Evolutionary conservation across 1,139 yeast genomes (phyloP).

Genomic region (Candida mesenterica): DNA sequence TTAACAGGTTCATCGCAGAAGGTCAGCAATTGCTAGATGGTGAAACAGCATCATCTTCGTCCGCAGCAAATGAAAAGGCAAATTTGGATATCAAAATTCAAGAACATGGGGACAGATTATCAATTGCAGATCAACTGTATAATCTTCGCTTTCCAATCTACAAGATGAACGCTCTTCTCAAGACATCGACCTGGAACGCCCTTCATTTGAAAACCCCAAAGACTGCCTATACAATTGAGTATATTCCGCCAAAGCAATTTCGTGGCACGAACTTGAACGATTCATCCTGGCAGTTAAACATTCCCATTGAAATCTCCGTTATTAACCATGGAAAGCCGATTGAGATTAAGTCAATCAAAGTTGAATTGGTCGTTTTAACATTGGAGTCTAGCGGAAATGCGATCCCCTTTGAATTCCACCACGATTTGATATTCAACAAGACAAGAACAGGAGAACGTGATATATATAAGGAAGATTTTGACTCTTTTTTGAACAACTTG

Average conservation of each 20-base stretch:
- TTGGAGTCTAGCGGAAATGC: constrained; percentile 17
- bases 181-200: constrained; percentile 20
- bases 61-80: too few species aligned
- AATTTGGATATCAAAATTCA: too few species aligned
- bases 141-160: constrained; percentile 14
- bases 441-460: constrained; percentile 3
- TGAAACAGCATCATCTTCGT: too few species aligned
- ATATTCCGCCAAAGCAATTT: constrained; percentile 11
- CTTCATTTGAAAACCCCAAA: constrained; percentile 18
- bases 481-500: constrained; percentile 25
- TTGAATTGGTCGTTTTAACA: constrained; percentile 22
- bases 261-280: too few species aligned
- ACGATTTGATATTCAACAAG: constrained; percentile 21
- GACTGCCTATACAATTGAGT: constrained; percentile 15
- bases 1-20: constrained; percentile 18
- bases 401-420: constrained; percentile 23
- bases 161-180: constrained; percentile 14
- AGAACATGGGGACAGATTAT: too few species aligned
- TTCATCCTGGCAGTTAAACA: constrained; percentile 3
- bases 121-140: constrained; percentile 8
- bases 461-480: constrained; percentile 20
- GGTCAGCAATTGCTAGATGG: too few species aligned
- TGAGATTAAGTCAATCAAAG: constrained; percentile 14
- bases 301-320: constrained; percentile 27
- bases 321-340: constrained; percentile 14